Percentiles rank a stretch among this genome's conserved stretches.
Evolutionary conservation across 2,329 filamentous ascomycete genomes (phyloP).

Genomic region (Diaporthe sp.): DNA sequence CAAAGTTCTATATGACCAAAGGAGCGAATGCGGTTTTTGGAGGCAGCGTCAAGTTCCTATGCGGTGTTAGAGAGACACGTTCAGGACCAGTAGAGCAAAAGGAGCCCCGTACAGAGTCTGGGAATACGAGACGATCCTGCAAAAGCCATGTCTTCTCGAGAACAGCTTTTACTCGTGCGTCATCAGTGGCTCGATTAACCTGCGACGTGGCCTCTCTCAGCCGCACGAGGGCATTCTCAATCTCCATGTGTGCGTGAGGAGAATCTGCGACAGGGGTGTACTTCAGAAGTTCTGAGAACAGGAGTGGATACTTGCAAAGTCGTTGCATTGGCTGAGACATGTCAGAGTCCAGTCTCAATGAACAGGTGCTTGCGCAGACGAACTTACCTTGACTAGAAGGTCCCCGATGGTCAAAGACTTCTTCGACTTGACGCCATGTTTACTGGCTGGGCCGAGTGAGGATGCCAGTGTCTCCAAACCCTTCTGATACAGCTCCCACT

Average conservation of each 20-base stretch:
- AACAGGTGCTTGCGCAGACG: conserved; percentile 56
- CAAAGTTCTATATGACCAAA: conserved; percentile 86
- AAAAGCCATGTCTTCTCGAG: conserved; percentile 88
- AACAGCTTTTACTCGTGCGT: conserved; percentile 73
- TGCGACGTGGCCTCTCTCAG: conserved; percentile 80
- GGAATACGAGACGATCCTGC: conserved; percentile 83
- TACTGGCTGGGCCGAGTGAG: conserved; percentile 77
- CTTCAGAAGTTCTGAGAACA: conserved; percentile 86
- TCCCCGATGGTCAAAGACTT: conserved; percentile 87
- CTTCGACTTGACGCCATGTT: conserved; percentile 69
- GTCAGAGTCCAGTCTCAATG: conserved; percentile 48
- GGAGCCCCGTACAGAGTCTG: conserved; percentile 59
- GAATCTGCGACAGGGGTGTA: conserved; percentile 88
- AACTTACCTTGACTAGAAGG: conserved; percentile 78
- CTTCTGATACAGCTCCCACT: conserved; percentile 84
- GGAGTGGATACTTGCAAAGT: conserved; percentile 88
- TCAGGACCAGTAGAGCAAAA: conserved; percentile 37
- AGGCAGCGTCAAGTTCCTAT: conserved; percentile 59
- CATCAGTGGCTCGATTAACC: conserved; percentile 87
- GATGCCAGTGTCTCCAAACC: conserved; percentile 87
- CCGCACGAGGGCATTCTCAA: conserved; percentile 77
- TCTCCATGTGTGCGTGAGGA: conserved; percentile 81
- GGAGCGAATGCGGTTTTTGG: conserved; percentile 76
- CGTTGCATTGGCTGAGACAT: conserved; percentile 81
- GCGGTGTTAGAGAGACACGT: conserved; percentile 39